Conservation (phyloP, 441 rosid genomes). For the Kokia cookei region DNA sequence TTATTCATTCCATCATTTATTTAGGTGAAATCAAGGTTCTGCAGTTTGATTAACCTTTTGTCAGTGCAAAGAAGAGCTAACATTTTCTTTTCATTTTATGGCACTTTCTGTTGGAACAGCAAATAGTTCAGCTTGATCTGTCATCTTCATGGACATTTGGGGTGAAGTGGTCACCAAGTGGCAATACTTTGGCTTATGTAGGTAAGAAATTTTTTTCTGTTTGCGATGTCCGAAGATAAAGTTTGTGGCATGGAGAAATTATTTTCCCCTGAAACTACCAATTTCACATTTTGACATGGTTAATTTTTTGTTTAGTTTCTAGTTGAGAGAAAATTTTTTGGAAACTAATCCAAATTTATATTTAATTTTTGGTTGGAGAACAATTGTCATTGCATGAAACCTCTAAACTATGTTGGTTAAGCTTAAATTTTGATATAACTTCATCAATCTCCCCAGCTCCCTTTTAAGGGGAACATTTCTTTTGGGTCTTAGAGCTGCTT, state of each 20-base stretch:
- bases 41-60: background rate
- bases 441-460: background rate
- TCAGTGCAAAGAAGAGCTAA: conserved; percentile 1
- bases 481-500: background rate
- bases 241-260: background rate
- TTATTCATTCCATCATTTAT: background rate
- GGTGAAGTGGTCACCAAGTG: conserved; percentile 98
- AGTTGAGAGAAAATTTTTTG: background rate
- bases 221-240: background rate
- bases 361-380: background rate
- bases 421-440: background rate
- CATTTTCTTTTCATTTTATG: conserved; percentile 1
- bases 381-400: background rate
- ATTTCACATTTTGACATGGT: background rate
- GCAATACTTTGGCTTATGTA: conserved; percentile 92
- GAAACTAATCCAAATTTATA: conserved; percentile 8
- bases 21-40: background rate
- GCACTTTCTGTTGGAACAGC: conserved; percentile 44
- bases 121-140: conserved; percentile 97
- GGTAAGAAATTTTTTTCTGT: conserved; percentile 53
- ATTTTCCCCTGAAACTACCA: background rate
- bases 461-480: background rate
- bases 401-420: background rate
- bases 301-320: background rate
- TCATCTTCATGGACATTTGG: conserved; percentile 99